Conservation (phyloP, 305 asterid genomes). For the Rubia tinctorum region DNA sequence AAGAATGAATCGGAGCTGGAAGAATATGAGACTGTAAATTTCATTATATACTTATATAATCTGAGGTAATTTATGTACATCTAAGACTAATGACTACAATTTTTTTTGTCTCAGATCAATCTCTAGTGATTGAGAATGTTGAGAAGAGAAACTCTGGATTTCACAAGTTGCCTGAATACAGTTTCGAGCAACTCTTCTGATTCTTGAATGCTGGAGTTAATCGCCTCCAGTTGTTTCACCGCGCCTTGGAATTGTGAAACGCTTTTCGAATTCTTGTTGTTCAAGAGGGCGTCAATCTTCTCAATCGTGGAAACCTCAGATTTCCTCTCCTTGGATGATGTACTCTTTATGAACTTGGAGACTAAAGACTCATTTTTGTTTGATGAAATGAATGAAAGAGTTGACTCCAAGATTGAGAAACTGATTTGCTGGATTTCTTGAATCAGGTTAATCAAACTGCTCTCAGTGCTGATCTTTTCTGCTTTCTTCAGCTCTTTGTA, state of each 20-base stretch:
- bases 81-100: neutral
- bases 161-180: constrained; percentile 20
- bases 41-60: neutral
- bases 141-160: constrained; percentile 32
- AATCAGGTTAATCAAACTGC: constrained; percentile 20
- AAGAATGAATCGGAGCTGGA: neutral
- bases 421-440: constrained; percentile 33
- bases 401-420: constrained; percentile 20
- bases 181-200: constrained; percentile 23
- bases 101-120: neutral
- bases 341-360: constrained; percentile 19
- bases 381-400: constrained; percentile 21
- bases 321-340: constrained; percentile 14
- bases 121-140: constrained; percentile 19
- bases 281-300: constrained; percentile 1
- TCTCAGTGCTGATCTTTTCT: neutral
- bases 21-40: neutral
- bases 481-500: constrained; percentile 20
- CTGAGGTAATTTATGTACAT: neutral
- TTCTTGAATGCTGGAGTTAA: constrained; percentile 30
- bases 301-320: constrained; percentile 5
- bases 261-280: constrained; percentile 19
- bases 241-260: constrained; percentile 11
- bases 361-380: constrained; percentile 26
- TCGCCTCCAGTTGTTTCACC: constrained; percentile 16